phyloP scores from a whole-genome alignment of 2,329 filamentous ascomycete species.

The Peltaster fructicola region DNA sequence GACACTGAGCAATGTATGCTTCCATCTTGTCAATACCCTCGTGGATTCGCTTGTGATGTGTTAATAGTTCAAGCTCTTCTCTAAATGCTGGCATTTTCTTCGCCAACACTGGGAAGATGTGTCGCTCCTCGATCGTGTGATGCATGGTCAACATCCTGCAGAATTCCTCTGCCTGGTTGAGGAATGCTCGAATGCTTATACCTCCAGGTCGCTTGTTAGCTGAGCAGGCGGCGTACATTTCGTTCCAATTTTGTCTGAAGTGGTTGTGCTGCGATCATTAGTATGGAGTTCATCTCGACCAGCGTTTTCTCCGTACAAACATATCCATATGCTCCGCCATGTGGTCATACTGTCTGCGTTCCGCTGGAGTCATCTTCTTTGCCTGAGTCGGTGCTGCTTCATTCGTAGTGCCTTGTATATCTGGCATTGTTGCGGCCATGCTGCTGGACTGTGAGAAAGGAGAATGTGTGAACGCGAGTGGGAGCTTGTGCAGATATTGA shows the following conservation, averaged over 20 bases:
- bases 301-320: slow-evolving; percentile 36
- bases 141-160: slow-evolving; percentile 53
- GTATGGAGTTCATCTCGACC: neutral
- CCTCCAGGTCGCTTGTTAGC: slow-evolving; percentile 39
- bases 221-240: slow-evolving; percentile 48
- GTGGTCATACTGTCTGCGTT: slow-evolving; percentile 55
- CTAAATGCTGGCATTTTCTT: slow-evolving; percentile 63
- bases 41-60: slow-evolving; percentile 67
- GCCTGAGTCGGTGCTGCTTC: slow-evolving; percentile 30
- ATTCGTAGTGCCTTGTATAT: too few relatives aligned
- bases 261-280: slow-evolving; percentile 43
- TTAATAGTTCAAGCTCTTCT: slow-evolving; percentile 45
- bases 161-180: slow-evolving; percentile 52
- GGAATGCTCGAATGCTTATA: slow-evolving; percentile 52
- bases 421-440: too few relatives aligned
- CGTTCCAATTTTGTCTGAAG: slow-evolving; percentile 58
- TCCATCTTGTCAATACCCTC: slow-evolving; percentile 27
- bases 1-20: slow-evolving; percentile 18
- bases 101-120: slow-evolving; percentile 65
- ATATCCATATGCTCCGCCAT: slow-evolving; percentile 58
- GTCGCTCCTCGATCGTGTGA: slow-evolving; percentile 66
- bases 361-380: slow-evolving; percentile 44
- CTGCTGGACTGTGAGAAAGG: too few relatives aligned
- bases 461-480: too few relatives aligned
- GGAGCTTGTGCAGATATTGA: too few relatives aligned